Evolutionary conservation across 805 yeast genomes (phyloP).

Genomic region (Starmerella stellata): DNA sequence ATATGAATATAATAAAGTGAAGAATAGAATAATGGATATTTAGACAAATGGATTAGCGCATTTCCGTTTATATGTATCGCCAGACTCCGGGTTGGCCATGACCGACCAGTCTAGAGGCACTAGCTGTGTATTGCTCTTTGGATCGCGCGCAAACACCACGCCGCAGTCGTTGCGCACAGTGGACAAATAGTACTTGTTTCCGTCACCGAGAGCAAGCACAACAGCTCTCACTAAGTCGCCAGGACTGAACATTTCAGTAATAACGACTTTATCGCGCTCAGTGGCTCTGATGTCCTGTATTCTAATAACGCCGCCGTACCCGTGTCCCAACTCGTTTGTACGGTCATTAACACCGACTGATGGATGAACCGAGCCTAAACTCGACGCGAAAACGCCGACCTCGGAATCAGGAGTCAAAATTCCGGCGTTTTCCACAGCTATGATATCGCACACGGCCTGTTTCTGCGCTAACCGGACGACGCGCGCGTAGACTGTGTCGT

Average conservation of each 20-base stretch:
- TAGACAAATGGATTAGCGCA: conserved; percentile 64
- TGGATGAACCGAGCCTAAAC: conserved; percentile 19
- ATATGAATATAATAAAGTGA: too few species aligned
- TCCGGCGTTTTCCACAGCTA: conserved; percentile 46
- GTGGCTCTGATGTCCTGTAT: conserved; percentile 80
- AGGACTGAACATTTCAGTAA: conserved; percentile 64
- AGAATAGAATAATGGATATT: too few species aligned
- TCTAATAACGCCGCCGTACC: conserved; percentile 70
- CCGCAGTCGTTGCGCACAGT: conserved; percentile 88
- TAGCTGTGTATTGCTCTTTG: conserved; percentile 55
- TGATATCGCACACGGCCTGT: conserved; percentile 65
- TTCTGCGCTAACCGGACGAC: conserved; percentile 47
- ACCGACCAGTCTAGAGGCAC: conserved; percentile 91
- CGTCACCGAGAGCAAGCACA: conserved; percentile 78
- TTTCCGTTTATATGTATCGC: conserved; percentile 60
- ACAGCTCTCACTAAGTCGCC: conserved; percentile 82
- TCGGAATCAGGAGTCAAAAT: conserved; percentile 43
- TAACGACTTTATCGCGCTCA: conserved; percentile 70
- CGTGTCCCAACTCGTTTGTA: conserved; percentile 43
- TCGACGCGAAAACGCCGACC: conserved; percentile 37
- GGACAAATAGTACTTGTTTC: conserved; percentile 69
- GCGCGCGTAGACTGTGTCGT: conserved; percentile 62
- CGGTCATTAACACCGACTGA: conserved; percentile 27
- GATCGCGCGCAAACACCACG: conserved; percentile 67
- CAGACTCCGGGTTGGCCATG: conserved; percentile 65